Conservation (phyloP, 192 early-diverging fungal species). For the Thamnidium elegans region DNA sequence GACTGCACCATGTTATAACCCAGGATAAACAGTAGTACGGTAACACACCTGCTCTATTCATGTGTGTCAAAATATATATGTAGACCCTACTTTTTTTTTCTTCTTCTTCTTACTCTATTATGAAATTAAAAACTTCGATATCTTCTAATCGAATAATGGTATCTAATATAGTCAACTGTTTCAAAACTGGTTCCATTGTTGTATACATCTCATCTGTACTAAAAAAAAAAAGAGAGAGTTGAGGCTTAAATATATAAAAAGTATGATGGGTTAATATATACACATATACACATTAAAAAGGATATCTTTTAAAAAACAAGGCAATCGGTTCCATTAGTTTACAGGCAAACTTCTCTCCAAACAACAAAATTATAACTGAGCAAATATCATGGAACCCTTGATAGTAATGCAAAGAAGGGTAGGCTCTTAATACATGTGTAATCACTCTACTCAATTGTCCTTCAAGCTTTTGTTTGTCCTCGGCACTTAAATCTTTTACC, state of each 20-base stretch:
- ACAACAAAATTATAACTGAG: constrained; percentile 39
- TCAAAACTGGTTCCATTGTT: constrained; percentile 46
- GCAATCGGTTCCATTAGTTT: constrained; percentile 43
- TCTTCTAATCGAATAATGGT: constrained; percentile 44
- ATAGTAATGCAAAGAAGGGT: constrained; percentile 51
- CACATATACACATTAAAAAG: constrained; percentile 34
- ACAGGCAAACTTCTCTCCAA: constrained; percentile 40
- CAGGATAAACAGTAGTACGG: constrained; percentile 56
- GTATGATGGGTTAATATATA: background rate
- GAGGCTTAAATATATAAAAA: background rate
- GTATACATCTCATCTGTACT: constrained; percentile 50
- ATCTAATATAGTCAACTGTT: constrained; percentile 41
- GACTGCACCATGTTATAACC: constrained; percentile 63
- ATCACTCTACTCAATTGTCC: constrained; percentile 47
- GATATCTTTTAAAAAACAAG: constrained; percentile 54
- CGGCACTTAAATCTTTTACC: constrained; percentile 16
- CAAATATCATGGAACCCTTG: constrained; percentile 62
- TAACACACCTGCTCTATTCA: constrained; percentile 38
- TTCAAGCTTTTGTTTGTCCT: constrained; percentile 42
- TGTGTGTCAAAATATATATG: background rate
- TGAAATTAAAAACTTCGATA: constrained; percentile 37
- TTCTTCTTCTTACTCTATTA: constrained; percentile 39
- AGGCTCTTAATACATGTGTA: constrained; percentile 43
- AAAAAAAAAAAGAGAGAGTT: background rate
- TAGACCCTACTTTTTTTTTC: too few species aligned